Base-by-base conservation (phyloP, 106 monocot species). In the Apostasia ramifera region DNA sequence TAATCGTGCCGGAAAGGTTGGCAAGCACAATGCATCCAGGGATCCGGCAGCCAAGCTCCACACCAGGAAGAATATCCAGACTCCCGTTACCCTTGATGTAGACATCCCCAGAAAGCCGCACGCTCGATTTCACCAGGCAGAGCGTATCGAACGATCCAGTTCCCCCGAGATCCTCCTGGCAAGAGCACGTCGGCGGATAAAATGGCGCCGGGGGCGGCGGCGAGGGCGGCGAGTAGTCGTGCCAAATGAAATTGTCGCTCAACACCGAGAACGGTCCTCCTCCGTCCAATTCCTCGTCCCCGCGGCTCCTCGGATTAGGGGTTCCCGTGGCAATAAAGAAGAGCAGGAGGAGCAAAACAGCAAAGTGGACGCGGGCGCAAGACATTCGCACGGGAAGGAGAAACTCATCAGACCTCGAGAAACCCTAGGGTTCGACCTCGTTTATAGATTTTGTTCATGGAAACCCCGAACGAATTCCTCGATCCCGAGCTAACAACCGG, bases 91-190 rank as follows among this genome's bases (percentile, higher is more conserved):
- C 95, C 42, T 80, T 61, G 47, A 91, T 78, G 66, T 86, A 91
- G 37, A 91, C 54, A 66, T 82, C 80, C 2, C 52, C 70, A 54
- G 78, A 55, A 6, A 88, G 76, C 39, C 62, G 51, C 44, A 83
- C 68, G 70, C 74, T 78, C 66, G 61, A 47, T 38, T 53, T 70
- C 51, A 95, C 76, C 80, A 80, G 77, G 72, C 95, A 95, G n/a
- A 84, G 79, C 13, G 95, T 88, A 47, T 84, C 71, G 57, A 95
- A 91, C 38, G 88, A 84, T 38, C 95, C 95, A 44, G 67, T 13
- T 69, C 95, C 95, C 47, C 79, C 80, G 49, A 95, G 74, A 63
- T 88, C 95, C 41, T 40, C 78, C 72, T 88, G 84, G 84, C 95
- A 95, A 26, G 88, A 86, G 15, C 69, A 68, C n/a, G 83, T 67